phyloP scores from a whole-genome alignment of 108 stramenopile species.

The Fragilariopsis cylindrus region DNA sequence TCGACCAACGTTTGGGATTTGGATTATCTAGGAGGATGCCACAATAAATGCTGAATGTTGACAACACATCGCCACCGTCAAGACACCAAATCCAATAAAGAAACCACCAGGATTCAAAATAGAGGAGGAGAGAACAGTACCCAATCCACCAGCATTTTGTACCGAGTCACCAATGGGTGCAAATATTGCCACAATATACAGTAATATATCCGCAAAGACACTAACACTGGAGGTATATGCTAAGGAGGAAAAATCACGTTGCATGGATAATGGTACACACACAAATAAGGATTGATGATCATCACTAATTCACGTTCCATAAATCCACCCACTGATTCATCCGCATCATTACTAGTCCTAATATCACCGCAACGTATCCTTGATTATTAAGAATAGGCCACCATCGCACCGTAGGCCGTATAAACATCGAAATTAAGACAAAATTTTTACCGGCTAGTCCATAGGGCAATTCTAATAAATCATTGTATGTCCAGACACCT shows the following conservation, averaged over 20 bases:
- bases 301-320: constrained; percentile 58
- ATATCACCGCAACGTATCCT: constrained; percentile 72
- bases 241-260: constrained; percentile 75
- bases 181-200: constrained; percentile 63
- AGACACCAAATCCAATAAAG: constrained; percentile 84
- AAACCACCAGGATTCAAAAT: constrained; percentile 58
- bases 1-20: constrained; percentile 57
- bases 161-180: constrained; percentile 61
- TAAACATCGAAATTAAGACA: constrained; percentile 70
- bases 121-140: constrained; percentile 39
- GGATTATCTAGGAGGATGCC: constrained; percentile 54
- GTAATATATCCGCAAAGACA: constrained; percentile 66
- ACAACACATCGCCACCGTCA: constrained; percentile 82
- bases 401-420: constrained; percentile 87
- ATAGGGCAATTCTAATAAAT: constrained; percentile 61
- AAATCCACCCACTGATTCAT: constrained; percentile 25
- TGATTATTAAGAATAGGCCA: constrained; percentile 84
- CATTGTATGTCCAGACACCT: constrained; percentile 70
- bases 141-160: constrained; percentile 63
- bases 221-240: constrained; percentile 59
- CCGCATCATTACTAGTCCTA: constrained; percentile 57
- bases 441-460: constrained; percentile 54
- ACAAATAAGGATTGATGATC: constrained; percentile 44
- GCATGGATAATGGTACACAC: constrained; percentile 72
- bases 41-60: constrained; percentile 88